A percentile compares a stretch with the other conserved stretches of the same genome.
phyloP scores from a whole-genome alignment of 305 asterid genomes.

The Solanum hybrid region DNA sequence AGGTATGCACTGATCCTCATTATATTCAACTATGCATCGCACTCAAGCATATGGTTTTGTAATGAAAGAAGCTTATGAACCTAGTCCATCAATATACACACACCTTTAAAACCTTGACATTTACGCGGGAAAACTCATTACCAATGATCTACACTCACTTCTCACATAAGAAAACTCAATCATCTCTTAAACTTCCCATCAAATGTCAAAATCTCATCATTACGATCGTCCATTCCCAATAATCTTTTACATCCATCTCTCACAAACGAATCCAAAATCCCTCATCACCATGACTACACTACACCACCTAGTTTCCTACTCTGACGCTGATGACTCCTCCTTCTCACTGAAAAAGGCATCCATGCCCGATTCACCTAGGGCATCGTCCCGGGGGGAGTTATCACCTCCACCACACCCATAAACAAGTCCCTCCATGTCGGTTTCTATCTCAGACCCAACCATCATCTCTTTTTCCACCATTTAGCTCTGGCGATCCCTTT shows the following conservation, averaged over 20 bases:
- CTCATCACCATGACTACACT: not conserved
- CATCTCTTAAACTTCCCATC: not conserved
- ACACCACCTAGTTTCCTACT: not conserved
- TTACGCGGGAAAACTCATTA: not conserved
- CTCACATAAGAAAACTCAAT: not conserved
- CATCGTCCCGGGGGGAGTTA: rapidly evolving
- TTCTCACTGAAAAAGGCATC: not conserved
- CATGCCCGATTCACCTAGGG: not conserved
- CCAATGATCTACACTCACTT: not conserved
- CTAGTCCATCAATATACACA: not conserved
- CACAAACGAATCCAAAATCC: not conserved
- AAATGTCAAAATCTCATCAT: not conserved
- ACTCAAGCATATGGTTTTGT: not conserved
- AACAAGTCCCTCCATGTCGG: not conserved
- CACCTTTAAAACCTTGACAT: not conserved
- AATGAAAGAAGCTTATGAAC: not conserved
- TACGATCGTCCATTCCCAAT: not conserved
- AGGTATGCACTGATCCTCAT: not conserved
- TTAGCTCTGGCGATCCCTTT: not conserved
- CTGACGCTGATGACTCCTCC: rapidly evolving
- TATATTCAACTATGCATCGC: not conserved
- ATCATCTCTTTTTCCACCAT: not conserved
- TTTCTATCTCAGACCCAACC: not conserved
- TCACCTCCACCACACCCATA: not conserved
- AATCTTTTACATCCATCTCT: not conserved